Base-by-base conservation (phyloP, 805 yeast species). In the Metschnikowia anglica region DNA sequence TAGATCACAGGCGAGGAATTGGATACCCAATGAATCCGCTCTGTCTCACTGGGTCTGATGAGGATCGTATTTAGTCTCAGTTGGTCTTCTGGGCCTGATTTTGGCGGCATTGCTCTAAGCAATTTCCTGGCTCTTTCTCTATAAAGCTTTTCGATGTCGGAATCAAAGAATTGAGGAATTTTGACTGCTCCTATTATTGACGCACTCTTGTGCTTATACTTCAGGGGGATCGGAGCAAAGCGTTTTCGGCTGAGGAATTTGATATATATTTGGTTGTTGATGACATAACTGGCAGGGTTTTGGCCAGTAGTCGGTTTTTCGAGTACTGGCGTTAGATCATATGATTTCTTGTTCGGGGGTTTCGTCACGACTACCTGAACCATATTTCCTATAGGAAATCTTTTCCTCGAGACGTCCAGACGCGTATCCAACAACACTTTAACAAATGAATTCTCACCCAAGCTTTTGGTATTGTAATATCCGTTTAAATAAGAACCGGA, bases 321-420 rank as follows among this genome's bases (percentile, higher is more conserved):
- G 8, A 57, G 33, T 20, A 55, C 53, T 2, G 63, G 63, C 5
- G 31, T 31, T n/a, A 58, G 31, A 32, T 28, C 17, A 30, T 47
- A 33, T 3, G 36, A 16, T 17, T 18, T 28, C 10, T 19, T 27
- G 15, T 20, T 39, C 12, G 32, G 37, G 23, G 36, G 12, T 23
- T 35, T 41, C 21, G 48, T 40, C 5, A 50, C 52, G 3, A 54
- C 42, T 8, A 59, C 21, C 44, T 54, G 55, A 1, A 60, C 43
- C 52, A 62, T 47, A 37, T 50, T 52, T 9, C 70, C 70, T 18
- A 44, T 53, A 4, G 71, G 66, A 39, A 59, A 65, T 32, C 63
- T 48, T 13, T 17, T 16, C 23, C 46, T 45, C 12, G 52, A 44
- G 2, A 60, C 53, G 37, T 64, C 69, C 19, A 53, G 46, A 28